Conservation (phyloP, 2,329 filamentous ascomycete genomes). For the Fusarium goolgardi region DNA sequence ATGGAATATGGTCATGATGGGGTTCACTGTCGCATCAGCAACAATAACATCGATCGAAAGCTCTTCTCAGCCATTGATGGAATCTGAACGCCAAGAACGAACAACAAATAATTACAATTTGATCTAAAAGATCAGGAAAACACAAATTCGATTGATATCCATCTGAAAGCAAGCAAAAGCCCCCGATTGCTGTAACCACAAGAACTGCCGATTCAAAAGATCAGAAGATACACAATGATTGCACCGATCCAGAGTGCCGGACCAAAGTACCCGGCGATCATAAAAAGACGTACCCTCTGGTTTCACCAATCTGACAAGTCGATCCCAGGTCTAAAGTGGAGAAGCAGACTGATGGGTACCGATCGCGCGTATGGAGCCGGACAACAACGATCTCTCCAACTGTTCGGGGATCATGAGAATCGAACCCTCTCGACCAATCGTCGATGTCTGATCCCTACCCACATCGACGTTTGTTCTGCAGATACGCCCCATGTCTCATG, state of each 20-base stretch:
- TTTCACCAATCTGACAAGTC: slow-evolving; percentile 23
- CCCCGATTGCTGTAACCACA: background rate
- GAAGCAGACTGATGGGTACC: slow-evolving; percentile 29
- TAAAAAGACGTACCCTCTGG: background rate
- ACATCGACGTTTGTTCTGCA: slow-evolving; percentile 6
- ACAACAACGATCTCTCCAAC: slow-evolving; percentile 41
- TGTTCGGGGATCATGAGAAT: slow-evolving; percentile 30
- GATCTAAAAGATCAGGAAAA: background rate
- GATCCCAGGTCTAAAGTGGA: slow-evolving; percentile 10
- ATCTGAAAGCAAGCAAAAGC: background rate
- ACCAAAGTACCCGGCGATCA: slow-evolving; percentile 24
- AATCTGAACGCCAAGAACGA: slow-evolving; percentile 9
- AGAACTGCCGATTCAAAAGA: slow-evolving; percentile 11
- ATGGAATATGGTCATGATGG: background rate
- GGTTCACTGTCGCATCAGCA: slow-evolving; percentile 3
- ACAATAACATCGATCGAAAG: slow-evolving; percentile 13
- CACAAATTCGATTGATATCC: background rate
- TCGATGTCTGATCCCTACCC: background rate
- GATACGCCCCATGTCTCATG: slow-evolving; percentile 15
- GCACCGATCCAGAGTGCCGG: slow-evolving; percentile 28
- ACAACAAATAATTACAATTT: background rate
- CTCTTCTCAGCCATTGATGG: slow-evolving; percentile 7
- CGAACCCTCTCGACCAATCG: slow-evolving; percentile 25
- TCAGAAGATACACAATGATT: slow-evolving; percentile 13
- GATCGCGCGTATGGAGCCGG: slow-evolving; percentile 38